Conservation (phyloP, 345 rosid species). For the Orychophragmus violaceus region DNA sequence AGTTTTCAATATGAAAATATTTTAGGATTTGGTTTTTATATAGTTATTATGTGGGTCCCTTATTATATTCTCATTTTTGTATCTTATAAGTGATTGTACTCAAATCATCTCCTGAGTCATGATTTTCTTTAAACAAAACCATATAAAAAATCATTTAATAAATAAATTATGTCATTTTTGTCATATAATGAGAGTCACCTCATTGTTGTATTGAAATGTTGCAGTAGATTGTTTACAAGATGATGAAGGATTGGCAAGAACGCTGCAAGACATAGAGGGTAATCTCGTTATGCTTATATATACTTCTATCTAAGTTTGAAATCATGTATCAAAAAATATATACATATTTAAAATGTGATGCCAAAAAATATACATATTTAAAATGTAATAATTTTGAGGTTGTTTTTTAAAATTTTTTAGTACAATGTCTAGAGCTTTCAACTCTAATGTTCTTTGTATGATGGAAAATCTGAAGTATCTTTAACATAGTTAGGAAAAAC, state of each 20-base stretch:
- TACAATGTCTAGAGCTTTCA: background rate
- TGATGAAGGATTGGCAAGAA: slow-evolving; percentile 11
- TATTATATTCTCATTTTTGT: background rate
- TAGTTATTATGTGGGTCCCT: too few relatives aligned
- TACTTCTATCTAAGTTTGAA: too few relatives aligned
- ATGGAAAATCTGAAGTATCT: too few relatives aligned
- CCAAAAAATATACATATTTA: background rate
- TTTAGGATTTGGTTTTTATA: background rate
- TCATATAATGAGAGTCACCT: background rate
- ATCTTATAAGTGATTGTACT: background rate
- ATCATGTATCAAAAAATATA: too few relatives aligned
- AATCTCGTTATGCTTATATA: background rate
- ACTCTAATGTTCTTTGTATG: too few relatives aligned
- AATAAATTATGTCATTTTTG: background rate
- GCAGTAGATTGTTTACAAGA: background rate
- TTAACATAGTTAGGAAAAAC: background rate
- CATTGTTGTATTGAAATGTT: background rate
- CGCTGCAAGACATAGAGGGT: slow-evolving; percentile 6
- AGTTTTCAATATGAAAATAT: background rate
- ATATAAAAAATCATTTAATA: background rate
- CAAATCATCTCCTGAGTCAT: background rate
- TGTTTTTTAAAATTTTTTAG: background rate
- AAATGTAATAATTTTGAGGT: background rate
- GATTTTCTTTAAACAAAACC: background rate
- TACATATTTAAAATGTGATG: too few relatives aligned